Evolutionary conservation across 805 yeast species (phyloP), one percentile per base, ranked within the genome.

Genomic region (Candida gorgasii): DNA sequence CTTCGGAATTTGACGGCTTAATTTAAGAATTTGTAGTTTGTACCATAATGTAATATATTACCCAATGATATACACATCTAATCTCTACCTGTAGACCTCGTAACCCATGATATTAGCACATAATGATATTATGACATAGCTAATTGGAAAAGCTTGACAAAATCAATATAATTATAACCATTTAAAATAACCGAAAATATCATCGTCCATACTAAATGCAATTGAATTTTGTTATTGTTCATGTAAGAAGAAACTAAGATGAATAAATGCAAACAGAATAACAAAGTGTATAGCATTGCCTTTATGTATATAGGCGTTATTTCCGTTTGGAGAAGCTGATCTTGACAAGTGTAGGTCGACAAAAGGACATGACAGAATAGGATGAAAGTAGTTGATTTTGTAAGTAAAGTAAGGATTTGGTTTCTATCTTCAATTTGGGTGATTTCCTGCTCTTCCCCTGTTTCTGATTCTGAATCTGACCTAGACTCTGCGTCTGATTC

Each of bases 191-290:
- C 6, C 3, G 35, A 7, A n/a, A 31, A 31, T 12, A 17, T 18
- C 9, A 31, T 18, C 4, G 35, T 31, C 35, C 23, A 17, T 9
- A 31, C 9, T 12, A 31, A 31, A 31, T 31, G 35, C 16, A 31
- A 31, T 27, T 27, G 35, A 17, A 18, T 9, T 8, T 15, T 31
- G n/a, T 15, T 30, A 12, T 16, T 9, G 8, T 30, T n/a, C 8
- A 11, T 15, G n/a, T 17, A 31, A 9, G 20, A 12, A 12, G 24
- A 12, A 18, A 31, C 9, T 9, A 31, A 5, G 11, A 31, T 31
- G 35, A 31, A 31, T 15, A 31, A 31, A 31, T 31, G 35, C 11
- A 31, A 31, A 18, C 35, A 31, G 24, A 31, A 31, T 18, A 31
- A 31, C n/a, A 31, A 31, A 18, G 35, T 31, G 24, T 31, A 31